Conservation (phyloP, 2,329 filamentous ascomycete species). For the Cordyceps farinosa region DNA sequence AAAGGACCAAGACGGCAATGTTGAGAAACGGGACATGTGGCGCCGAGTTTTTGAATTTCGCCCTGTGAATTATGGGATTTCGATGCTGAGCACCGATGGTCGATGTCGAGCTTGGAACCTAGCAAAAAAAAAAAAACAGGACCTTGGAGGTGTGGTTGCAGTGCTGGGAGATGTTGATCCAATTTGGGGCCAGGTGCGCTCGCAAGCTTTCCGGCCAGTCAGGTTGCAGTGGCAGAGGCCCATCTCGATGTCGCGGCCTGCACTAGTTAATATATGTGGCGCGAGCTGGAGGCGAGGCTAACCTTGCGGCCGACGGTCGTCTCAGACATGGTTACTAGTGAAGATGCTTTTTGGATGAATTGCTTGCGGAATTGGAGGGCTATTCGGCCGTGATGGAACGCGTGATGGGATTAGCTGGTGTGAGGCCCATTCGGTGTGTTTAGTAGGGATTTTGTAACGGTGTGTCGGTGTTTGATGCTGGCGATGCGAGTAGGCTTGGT, state of each 20-base stretch:
- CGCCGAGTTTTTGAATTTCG: background rate
- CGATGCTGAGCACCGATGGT: constrained; percentile 1
- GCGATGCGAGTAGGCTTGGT: background rate
- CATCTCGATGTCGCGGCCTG: constrained; percentile 11
- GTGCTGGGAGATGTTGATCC: background rate
- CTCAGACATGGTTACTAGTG: background rate
- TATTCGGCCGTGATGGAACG: background rate
- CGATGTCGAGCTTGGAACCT: background rate
- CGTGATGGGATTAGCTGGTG: background rate
- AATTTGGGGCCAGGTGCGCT: too few relatives aligned
- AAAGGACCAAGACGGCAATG: background rate
- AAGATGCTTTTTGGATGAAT: background rate
- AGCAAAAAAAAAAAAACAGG: background rate
- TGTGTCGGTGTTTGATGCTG: background rate
- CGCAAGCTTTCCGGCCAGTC: background rate
- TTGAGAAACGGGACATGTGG: background rate
- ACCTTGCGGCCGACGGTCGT: background rate
- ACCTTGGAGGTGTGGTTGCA: background rate
- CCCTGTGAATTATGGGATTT: background rate
- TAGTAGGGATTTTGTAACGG: background rate
- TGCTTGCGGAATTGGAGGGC: background rate
- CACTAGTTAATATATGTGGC: constrained; percentile 11
- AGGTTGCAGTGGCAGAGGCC: background rate
- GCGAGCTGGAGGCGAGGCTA: constrained; percentile 2
- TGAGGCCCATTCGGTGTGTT: background rate